Evolutionary conservation across 202 grass and related monocot species (phyloP).

Genomic region (Panicum virgatum): DNA sequence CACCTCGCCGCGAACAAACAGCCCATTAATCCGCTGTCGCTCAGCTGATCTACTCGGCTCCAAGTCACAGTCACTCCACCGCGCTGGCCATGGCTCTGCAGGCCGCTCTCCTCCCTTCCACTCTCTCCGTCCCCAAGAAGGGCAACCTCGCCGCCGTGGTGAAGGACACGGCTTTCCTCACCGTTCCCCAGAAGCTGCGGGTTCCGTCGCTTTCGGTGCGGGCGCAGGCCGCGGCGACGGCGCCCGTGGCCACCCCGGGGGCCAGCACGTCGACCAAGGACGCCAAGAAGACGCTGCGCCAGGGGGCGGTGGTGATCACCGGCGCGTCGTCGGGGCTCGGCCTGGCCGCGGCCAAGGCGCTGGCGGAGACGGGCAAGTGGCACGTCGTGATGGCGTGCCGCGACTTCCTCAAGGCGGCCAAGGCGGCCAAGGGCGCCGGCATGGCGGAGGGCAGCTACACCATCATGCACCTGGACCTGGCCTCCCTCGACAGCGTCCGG

Average conservation of each 20-base stretch:
- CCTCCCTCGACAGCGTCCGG: conserved; percentile 78
- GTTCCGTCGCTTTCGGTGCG: conserved; percentile 38
- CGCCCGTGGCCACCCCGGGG: conserved; percentile 57
- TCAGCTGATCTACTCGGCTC: not conserved
- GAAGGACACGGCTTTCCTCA: conserved; percentile 63
- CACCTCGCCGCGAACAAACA: not conserved
- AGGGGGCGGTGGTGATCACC: conserved; percentile 85
- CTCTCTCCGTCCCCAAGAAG: conserved; percentile 71
- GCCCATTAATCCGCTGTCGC: not conserved
- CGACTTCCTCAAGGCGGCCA: conserved; percentile 79
- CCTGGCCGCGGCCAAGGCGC: conserved; percentile 76
- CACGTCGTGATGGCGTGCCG: conserved; percentile 94
- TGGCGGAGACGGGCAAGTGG: conserved; percentile 83
- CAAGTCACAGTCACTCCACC: not conserved
- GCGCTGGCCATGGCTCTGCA: conserved; percentile 60
- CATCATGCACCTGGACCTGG: conserved; percentile 81
- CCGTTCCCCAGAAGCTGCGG: conserved; percentile 33
- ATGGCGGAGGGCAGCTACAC: conserved; percentile 79
- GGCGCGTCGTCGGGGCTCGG: conserved; percentile 86
- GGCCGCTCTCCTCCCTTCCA: conserved; percentile 59
- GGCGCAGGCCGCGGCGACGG: conserved; percentile 53
- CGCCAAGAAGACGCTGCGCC: conserved; percentile 79
- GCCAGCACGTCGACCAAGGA: not conserved
- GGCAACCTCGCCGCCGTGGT: conserved; percentile 16
- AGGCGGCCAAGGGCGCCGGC: conserved; percentile 67